Base-by-base conservation (phyloP, 2,329 filamentous ascomycete species). In the Arthrinium puccinioides region DNA sequence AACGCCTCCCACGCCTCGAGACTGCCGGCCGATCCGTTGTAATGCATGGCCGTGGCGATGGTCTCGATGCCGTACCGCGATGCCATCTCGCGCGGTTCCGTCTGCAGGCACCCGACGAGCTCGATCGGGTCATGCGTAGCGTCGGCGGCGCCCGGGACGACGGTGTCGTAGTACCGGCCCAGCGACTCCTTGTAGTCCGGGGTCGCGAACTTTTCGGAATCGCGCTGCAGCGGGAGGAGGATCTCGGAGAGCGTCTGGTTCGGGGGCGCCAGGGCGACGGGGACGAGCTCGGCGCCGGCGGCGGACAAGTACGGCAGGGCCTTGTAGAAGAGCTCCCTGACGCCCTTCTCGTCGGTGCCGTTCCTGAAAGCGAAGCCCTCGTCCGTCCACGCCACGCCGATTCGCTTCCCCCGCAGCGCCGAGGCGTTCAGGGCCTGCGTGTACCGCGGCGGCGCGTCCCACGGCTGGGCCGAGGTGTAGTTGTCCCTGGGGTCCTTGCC, bases 401-500 rank as follows among this genome's bases (percentile, higher is more conserved):
- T 76, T 11, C 74, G 64, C 32, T 70, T 71, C 9, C 72, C 74
- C 20, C 57, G 42, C 1, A 82, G 57, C 2, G 69, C 64, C 19
- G 66, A 64, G 26, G 66, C 53, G 21, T 72, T 65, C 49, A 76
- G 70, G 2, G 74, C 70, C 9, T 61, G 61, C 4, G 71, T 62
- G 45, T 80, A 81, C 48, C 79, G 61, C 3, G 75, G 76, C 5
- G 69, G 48, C 3, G 45, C 51, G n/a, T 64, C 61, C 44, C 60
- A 69, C 1, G 76, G 77, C 26, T 72, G 74, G 2, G 67, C 69
- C 2, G 61, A 50, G 0, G 76, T 81, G 47, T 75, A 74, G 47
- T 79, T 78, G 49, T 82, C 76, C 3, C 62, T 54, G 1, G 48
- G 13, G 43, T 79, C 75, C 9, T 66, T 48, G 0, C 76, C 36